Base-by-base conservation (phyloP, 1,284 basidiomycete species). In the Cystobasidium slooffiae region DNA sequence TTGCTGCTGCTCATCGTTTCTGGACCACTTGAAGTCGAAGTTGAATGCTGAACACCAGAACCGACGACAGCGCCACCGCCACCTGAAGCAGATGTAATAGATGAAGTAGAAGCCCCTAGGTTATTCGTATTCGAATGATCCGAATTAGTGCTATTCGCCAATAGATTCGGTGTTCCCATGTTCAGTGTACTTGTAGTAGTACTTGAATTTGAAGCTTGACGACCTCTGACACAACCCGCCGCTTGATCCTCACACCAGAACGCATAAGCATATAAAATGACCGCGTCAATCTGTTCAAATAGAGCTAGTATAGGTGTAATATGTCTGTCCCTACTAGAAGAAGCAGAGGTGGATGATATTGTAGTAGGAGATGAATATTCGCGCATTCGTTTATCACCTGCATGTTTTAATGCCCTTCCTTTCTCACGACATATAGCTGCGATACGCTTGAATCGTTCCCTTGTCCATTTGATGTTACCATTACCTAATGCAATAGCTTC, bases 171-270 rank as follows among this genome's bases (percentile, higher is more conserved):
- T 12, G 53, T 37, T 9, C n/a, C 14, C 62, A 44, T 9, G 47
- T 24, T n/a, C n/a, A 31, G 12, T n/a, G 53, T 39, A 20, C 31
- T 55, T 46, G 56, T 63, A 43, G 44, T 9, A 43, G 62, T 24
- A 22, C 49, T 37, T 41, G 64, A 52, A 39, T 41, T 51, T 31
- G 52, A 56, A 46, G 63, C 44, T 51, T 73, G 70, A 18, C 63
- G 46, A 46, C 18, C 51, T 44, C 69, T 62, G 10, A 59, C 6
- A 6, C 53, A 65, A 22, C 64, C 67, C 6, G 67, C 72, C 3
- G 78, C 79, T 46, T 82, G 81, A 59, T 86, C 85, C 58, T 85
- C 84, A 75, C 83, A 83, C 80, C 83, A 86, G 77, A 85, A 85
- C 24, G 83, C 80, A 76, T 84, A 85, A 18, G 84, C 80, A 79